Evolutionary conservation across 345 rosid genomes (phyloP).

Genomic region (Trapa bicornis): DNA sequence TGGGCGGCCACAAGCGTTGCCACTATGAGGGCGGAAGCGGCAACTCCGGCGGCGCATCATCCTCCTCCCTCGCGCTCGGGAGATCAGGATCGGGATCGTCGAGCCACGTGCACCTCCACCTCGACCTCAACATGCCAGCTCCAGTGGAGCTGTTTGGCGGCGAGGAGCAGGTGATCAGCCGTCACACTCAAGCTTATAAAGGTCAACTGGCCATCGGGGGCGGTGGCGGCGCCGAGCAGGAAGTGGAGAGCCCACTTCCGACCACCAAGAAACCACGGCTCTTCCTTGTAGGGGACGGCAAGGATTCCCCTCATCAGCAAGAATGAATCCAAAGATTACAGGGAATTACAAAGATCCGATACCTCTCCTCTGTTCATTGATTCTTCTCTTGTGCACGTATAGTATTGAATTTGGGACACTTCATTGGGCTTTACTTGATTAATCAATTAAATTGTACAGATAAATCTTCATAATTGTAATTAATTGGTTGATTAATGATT

Average conservation of each 20-base stretch:
- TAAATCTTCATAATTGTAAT: not conserved
- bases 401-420: not conserved
- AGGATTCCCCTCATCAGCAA: slow-evolving; percentile 2
- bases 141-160: slow-evolving; percentile 38
- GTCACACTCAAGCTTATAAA: not conserved
- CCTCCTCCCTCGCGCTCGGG: slow-evolving; percentile 23
- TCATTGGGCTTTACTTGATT: not conserved
- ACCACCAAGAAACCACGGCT: slow-evolving; percentile 47
- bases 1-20: slow-evolving; percentile 94
- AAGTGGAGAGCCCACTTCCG: slow-evolving; percentile 59
- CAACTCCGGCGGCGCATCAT: slow-evolving; percentile 1
- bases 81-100: not conserved
- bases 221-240: slow-evolving; percentile 20
- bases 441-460: slow-evolving; percentile 1
- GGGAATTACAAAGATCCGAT: slow-evolving; percentile 8
- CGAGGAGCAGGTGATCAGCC: not conserved
- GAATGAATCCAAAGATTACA: not conserved
- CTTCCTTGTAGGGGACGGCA: slow-evolving; percentile 7
- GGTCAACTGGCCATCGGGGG: not conserved
- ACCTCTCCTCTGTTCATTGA: too few species aligned
- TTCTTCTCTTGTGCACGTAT: not conserved
- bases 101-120: slow-evolving; percentile 30
- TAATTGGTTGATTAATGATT: too few species aligned
- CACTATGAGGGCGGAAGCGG: slow-evolving; percentile 74
- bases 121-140: slow-evolving; percentile 83